Conservation (phyloP, 148 eudicot genomes). For the Nepenthes gracilis region DNA sequence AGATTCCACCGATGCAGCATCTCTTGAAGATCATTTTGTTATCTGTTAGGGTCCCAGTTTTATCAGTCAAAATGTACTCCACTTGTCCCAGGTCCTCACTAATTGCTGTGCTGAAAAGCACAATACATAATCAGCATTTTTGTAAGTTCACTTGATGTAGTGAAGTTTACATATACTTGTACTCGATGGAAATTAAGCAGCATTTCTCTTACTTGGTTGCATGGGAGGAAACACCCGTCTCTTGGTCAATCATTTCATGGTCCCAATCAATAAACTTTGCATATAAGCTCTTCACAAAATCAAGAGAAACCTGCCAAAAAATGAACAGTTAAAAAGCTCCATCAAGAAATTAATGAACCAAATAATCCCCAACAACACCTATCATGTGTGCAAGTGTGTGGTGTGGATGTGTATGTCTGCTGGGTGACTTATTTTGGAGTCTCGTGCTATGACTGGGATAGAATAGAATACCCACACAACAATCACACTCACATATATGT, state of each 20-base stretch:
- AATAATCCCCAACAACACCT: not conserved
- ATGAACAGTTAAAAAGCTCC: not conserved
- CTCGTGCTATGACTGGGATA: too few species aligned
- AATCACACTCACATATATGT: too few species aligned
- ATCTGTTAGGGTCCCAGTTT: conserved; percentile 95
- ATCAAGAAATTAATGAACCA: not conserved
- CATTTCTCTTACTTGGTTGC: conserved; percentile 67
- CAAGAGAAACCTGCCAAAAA: conserved; percentile 82
- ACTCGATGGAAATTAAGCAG: not conserved
- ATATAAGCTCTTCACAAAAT: conserved; percentile 91
- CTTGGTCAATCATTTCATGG: conserved; percentile 71
- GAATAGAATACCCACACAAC: too few species aligned
- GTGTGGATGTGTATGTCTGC: too few species aligned
- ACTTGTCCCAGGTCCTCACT: conserved; percentile 99
- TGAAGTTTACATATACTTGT: not conserved
- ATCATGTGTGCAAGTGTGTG: too few species aligned
- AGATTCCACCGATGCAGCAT: conserved; percentile 72
- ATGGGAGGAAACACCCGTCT: conserved; percentile 69
- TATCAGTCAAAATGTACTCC: conserved; percentile 95
- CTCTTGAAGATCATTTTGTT: conserved; percentile 89
- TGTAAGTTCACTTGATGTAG: not conserved
- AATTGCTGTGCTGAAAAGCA: conserved; percentile 94
- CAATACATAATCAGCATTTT: conserved; percentile 5
- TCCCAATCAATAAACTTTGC: conserved; percentile 99
- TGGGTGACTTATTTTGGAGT: too few species aligned